phyloP scores from a whole-genome alignment of 2,329 filamentous ascomycete species.

The Arthrobotrys sinensis region DNA sequence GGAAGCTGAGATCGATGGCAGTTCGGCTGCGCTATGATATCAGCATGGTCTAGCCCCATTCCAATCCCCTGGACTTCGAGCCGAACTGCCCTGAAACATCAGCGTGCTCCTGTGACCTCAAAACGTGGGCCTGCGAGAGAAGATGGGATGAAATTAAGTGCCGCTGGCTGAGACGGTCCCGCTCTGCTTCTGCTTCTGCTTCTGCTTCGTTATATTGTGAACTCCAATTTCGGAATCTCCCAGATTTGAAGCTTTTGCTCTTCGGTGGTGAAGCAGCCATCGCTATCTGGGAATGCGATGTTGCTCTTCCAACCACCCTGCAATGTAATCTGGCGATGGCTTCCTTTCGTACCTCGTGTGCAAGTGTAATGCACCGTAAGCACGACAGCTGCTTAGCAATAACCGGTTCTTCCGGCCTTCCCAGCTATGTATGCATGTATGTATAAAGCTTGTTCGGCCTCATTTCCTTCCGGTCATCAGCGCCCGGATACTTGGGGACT shows the following conservation, averaged over 20 bases:
- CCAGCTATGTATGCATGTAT: background rate
- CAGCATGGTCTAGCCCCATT: constrained; percentile 18
- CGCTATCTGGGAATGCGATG: background rate
- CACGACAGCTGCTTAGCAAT: constrained; percentile 15
- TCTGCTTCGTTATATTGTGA: background rate
- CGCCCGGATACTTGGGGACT: background rate
- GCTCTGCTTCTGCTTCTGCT: background rate
- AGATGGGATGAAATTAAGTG: constrained; percentile 60
- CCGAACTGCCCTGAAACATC: constrained; percentile 48
- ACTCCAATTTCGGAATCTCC: constrained; percentile 18
- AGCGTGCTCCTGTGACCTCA: constrained; percentile 28
- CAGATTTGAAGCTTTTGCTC: background rate
- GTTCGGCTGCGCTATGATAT: constrained; percentile 32
- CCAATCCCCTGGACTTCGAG: constrained; percentile 26
- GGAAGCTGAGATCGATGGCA: constrained; percentile 1
- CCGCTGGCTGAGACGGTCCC: constrained; percentile 24
- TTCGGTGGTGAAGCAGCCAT: background rate
- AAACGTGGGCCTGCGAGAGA: constrained; percentile 42
- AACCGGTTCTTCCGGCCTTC: constrained; percentile 6
- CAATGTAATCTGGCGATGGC: constrained; percentile 20
- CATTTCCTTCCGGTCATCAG: constrained; percentile 6
- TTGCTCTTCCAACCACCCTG: constrained; percentile 1
- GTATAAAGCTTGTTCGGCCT: constrained; percentile 10
- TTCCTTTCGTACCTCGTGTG: background rate
- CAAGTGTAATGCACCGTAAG: constrained; percentile 10